These are phyloP conservation scores for Barbatosphaeria neglecta DNA, from an alignment of 495 filamentous ascomycete species.

Conservation along the genomic window DNA sequence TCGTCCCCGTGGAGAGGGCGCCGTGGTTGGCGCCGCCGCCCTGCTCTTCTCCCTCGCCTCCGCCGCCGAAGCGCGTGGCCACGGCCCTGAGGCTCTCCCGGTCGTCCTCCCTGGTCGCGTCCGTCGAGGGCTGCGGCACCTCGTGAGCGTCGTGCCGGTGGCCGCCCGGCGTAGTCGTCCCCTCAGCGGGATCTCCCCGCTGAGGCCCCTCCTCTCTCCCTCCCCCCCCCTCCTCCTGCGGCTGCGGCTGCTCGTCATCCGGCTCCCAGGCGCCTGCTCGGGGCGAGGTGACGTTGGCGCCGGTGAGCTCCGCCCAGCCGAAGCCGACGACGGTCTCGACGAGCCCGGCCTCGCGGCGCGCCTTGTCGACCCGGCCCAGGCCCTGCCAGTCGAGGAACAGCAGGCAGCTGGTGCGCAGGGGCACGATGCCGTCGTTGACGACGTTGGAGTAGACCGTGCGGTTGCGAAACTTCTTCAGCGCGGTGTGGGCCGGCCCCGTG, in stretches of 20 bases:
- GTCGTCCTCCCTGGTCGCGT: slow-evolving; percentile 44
- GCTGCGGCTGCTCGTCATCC: slow-evolving; percentile 5
- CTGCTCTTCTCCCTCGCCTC: slow-evolving; percentile 2
- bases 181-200: slow-evolving; percentile 12
- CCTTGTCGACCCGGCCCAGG: slow-evolving; percentile 85
- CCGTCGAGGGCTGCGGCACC: slow-evolving; percentile 49
- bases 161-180: slow-evolving; percentile 11
- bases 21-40: slow-evolving; percentile 1
- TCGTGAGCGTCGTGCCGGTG: slow-evolving; percentile 19
- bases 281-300: slow-evolving; percentile 43
- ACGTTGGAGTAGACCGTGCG: slow-evolving; percentile 94
- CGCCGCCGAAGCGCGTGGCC: slow-evolving; percentile 6
- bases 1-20: slow-evolving; percentile 12
- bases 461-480: slow-evolving; percentile 76
- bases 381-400: slow-evolving; percentile 98
- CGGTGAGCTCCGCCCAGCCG: slow-evolving; percentile 91
- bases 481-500: slow-evolving; percentile 82
- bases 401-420: slow-evolving; percentile 84
- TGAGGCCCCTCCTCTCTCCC: too few relatives aligned
- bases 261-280: slow-evolving; percentile 24
- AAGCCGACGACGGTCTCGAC: slow-evolving; percentile 86
- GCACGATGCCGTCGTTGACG: slow-evolving; percentile 97
- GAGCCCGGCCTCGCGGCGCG: slow-evolving; percentile 77
- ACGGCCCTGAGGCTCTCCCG: slow-evolving; percentile 30
- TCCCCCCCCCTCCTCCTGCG: not conserved